Base-by-base conservation (phyloP, 176 grass and related monocot species). In the Cenchrus fungigraminus region DNA sequence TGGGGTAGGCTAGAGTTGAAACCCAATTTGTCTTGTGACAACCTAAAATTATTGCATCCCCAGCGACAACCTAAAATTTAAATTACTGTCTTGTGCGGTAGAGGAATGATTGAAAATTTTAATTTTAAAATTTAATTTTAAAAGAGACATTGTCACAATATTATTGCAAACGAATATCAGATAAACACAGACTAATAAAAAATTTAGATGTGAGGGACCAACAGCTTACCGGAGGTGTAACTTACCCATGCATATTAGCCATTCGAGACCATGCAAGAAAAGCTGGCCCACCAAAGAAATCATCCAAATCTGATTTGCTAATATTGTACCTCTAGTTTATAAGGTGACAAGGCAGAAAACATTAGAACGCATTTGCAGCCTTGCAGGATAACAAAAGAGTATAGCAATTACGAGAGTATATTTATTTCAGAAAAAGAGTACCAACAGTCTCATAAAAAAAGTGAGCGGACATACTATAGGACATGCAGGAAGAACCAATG, bases 221-320 rank as follows among this genome's bases (percentile, higher is more conserved):
- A 65, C 4, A 57, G n/a, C 15, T 34, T 74, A 58, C 46, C 9
- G 55, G 63, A 77, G 46, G 14, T 31, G 53, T 57, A 77, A 75
- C 87, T 89, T 72, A 94, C 92, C 87, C 89, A 82, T 94, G 92
- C 89, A 94, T 91, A 86, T 94, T 94, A 65, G 84, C 92, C 92
- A 94, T 94, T 46, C 92, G 89, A 79, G 92, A 94, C 92, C 92
- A 94, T 82, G 92, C 73, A 91, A 94, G 92, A 79, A 94, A 94
- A n/a, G 78, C 87, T 47, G 92, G 89, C 4, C 92, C 92, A 53
- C 89, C 87, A 65, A 94, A 94, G 87, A 94, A 94, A 89, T 87
- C 68, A 79, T 91, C 81, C 72, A 94, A 67, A 84, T 94, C 92
- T 79, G 77, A 71, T 68, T 76, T 78, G 66, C 87, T 91, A 78